phyloP scores from a whole-genome alignment of 192 early-diverging fungal species.

The Entophlyctis luteolus region DNA sequence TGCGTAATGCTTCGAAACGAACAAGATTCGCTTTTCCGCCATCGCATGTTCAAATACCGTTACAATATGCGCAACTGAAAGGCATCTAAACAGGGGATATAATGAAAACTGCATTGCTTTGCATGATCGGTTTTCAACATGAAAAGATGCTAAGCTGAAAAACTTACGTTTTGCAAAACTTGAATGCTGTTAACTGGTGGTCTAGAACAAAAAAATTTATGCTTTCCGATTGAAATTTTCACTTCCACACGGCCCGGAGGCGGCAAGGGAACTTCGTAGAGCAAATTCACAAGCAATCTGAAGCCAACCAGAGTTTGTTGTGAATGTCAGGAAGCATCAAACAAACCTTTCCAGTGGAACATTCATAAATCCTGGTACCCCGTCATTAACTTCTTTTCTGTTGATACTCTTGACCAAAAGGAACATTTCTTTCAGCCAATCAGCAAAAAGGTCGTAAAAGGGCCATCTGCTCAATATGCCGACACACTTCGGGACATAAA shows the following conservation, averaged over 20 bases:
- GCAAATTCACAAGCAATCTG: slow-evolving; percentile 61
- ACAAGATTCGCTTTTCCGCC: slow-evolving; percentile 67
- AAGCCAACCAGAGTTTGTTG: slow-evolving; percentile 2
- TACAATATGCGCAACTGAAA: slow-evolving; percentile 62
- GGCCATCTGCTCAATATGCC: slow-evolving; percentile 70
- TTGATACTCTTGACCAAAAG: slow-evolving; percentile 52
- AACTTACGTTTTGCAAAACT: slow-evolving; percentile 68
- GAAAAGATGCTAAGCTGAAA: background rate
- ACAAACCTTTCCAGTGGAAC: slow-evolving; percentile 59
- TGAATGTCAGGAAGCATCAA: background rate
- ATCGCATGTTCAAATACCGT: slow-evolving; percentile 69
- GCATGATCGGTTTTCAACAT: background rate
- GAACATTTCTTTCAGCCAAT: slow-evolving; percentile 70
- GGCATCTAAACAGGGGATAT: slow-evolving; percentile 66
- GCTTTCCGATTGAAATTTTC: slow-evolving; percentile 59
- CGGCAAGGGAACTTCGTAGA: slow-evolving; percentile 72
- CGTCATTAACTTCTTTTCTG: slow-evolving; percentile 26
- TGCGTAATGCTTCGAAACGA: slow-evolving; percentile 60
- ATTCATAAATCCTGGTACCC: slow-evolving; percentile 18
- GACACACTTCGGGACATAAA: slow-evolving; percentile 66
- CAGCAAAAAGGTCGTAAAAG: slow-evolving; percentile 68
- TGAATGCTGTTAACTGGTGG: slow-evolving; percentile 76
- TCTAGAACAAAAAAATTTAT: slow-evolving; percentile 59
- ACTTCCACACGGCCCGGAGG: slow-evolving; percentile 77
- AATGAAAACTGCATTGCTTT: slow-evolving; percentile 60